Conservation (phyloP, 345 rosid species). For the Sonneratia caseolaris region DNA sequence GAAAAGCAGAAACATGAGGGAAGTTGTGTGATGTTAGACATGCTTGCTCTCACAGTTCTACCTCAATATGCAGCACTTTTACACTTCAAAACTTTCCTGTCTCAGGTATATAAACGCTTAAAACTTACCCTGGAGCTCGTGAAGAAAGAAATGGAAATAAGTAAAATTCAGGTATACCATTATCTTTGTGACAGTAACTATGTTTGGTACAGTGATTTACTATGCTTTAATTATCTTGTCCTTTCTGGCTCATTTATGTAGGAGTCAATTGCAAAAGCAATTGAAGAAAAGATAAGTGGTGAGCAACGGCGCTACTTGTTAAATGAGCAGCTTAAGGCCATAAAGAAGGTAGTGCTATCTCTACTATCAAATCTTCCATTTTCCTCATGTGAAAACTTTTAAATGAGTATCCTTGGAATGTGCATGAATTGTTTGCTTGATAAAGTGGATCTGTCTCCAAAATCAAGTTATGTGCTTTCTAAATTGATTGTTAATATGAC, state of each 20-base stretch:
- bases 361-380: not conserved
- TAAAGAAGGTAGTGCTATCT: conserved; percentile 65
- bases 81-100: conserved; percentile 4
- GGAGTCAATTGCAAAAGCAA: conserved; percentile 97
- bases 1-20: not conserved
- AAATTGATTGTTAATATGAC: conserved; percentile 10
- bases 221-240: conserved; percentile 2
- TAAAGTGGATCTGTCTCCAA: not conserved
- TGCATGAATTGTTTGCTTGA: not conserved
- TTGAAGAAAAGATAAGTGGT: conserved; percentile 96
- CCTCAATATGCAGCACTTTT: not conserved
- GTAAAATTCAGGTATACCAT: conserved; percentile 75
- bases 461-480: not conserved
- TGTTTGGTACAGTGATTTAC: not conserved
- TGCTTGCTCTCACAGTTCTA: not conserved
- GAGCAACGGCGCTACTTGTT: conserved; percentile 95
- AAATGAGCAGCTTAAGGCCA: conserved; percentile 97
- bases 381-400: not conserved
- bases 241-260: conserved; percentile 20
- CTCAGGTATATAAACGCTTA: conserved; percentile 82
- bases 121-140: conserved; percentile 75
- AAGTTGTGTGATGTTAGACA: not conserved
- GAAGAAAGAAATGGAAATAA: conserved; percentile 95
- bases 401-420: not conserved
- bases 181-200: too few relatives aligned